These are phyloP conservation scores for Cryptococcus sp. DNA, from an alignment of 1,284 basidiomycete species.

Conservation along the genomic window DNA sequence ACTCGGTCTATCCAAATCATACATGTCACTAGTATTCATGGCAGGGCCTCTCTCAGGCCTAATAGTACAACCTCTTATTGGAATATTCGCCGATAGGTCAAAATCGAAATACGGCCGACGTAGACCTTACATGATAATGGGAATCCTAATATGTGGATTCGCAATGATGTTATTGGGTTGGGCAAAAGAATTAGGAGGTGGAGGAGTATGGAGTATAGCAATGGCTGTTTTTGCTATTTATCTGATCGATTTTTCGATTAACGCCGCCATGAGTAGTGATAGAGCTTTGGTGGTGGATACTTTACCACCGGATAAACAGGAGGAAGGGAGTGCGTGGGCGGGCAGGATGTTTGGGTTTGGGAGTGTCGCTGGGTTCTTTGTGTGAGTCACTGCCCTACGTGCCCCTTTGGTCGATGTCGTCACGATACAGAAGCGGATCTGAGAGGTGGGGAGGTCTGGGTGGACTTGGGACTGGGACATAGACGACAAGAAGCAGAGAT, in stretches of 20 bases:
- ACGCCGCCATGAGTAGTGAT: slow-evolving; percentile 58
- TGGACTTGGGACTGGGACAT: too few relatives aligned
- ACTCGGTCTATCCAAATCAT: slow-evolving; percentile 79
- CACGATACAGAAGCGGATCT: not conserved
- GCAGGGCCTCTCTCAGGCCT: slow-evolving; percentile 90
- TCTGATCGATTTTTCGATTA: slow-evolving; percentile 86
- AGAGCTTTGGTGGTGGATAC: slow-evolving; percentile 53
- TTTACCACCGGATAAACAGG: slow-evolving; percentile 62
- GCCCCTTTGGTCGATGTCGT: not conserved
- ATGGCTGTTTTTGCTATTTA: slow-evolving; percentile 83
- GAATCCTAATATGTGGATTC: slow-evolving; percentile 61
- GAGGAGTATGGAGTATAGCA: slow-evolving; percentile 51
- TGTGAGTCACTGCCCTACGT: slow-evolving; percentile 56
- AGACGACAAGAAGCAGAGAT: too few relatives aligned
- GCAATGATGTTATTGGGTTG: slow-evolving; percentile 83
- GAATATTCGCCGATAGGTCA: slow-evolving; percentile 80
- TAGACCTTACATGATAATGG: slow-evolving; percentile 76
- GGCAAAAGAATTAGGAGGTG: slow-evolving; percentile 63
- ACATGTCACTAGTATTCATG: slow-evolving; percentile 86
- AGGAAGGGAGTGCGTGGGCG: slow-evolving; percentile 90
- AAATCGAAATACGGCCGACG: slow-evolving; percentile 77
- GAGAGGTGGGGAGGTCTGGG: too few relatives aligned
- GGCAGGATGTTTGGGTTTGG: slow-evolving; percentile 81
- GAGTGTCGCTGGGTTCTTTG: slow-evolving; percentile 76
- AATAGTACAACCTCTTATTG: slow-evolving; percentile 84